These are phyloP conservation scores for Microbotryomycetes sp. DNA, from an alignment of 1,284 basidiomycete genomes.

Conservation along the genomic window DNA sequence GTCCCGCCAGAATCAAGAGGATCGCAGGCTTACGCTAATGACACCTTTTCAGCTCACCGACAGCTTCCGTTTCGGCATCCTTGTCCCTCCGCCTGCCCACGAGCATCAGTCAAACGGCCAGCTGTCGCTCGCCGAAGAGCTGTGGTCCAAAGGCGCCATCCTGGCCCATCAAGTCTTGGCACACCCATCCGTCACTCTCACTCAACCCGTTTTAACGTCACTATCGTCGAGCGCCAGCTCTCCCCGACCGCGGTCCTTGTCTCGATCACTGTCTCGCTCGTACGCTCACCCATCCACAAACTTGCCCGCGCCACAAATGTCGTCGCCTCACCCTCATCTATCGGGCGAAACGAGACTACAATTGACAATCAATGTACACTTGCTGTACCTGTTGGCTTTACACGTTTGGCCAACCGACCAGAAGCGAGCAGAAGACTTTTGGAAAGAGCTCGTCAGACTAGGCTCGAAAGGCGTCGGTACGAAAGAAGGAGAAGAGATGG, in stretches of 20 bases:
- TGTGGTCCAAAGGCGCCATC: slow-evolving; percentile 5
- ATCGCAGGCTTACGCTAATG: neutral
- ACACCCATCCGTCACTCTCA: slow-evolving; percentile 7
- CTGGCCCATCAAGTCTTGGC: slow-evolving; percentile 4
- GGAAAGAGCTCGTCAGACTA: slow-evolving; percentile 13
- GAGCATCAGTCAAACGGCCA: neutral
- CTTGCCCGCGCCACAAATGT: neutral
- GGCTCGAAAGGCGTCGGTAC: slow-evolving; percentile 15
- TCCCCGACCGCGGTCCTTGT: neutral
- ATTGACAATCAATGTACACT: slow-evolving; percentile 14
- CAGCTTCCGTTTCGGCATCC: slow-evolving; percentile 20
- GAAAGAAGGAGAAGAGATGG: slow-evolving; percentile 29
- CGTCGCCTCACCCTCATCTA: neutral
- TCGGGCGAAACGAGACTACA: neutral
- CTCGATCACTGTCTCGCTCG: slow-evolving; percentile 8
- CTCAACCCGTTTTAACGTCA: neutral
- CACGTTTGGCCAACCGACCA: slow-evolving; percentile 10
- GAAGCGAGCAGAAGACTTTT: slow-evolving; percentile 8
- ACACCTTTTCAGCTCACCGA: slow-evolving; percentile 20
- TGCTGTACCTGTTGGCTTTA: slow-evolving; percentile 22
- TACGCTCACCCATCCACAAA: slow-evolving; percentile 16
- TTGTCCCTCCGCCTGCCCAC: slow-evolving; percentile 6
- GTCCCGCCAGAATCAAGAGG: neutral
- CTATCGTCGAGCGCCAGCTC: neutral
- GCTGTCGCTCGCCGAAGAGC: neutral